Evolutionary conservation across 2,329 filamentous ascomycete species (phyloP), one percentile per base, ranked within the genome.

Genomic region (Paecilomyces fulvus): DNA sequence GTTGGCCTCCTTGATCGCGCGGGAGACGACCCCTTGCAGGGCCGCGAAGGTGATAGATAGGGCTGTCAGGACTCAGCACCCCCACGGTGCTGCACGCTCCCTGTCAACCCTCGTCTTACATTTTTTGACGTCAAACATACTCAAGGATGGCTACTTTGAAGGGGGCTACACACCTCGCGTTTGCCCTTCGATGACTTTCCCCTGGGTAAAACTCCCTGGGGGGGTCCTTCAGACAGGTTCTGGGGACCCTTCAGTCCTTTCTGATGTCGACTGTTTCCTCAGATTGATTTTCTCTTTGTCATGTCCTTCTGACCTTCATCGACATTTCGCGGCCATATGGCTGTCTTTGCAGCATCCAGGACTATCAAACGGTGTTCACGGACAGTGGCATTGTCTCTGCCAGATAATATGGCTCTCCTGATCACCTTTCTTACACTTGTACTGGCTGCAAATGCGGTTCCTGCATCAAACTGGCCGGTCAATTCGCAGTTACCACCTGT

Each of bases 401-500:
- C 55, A 58, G 63, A 60, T 53, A 72, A 67, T 67, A 65, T 64
- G 54, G 60, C 61, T 55, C 56, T 66, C 57, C 55, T 67, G 49
- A 54, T 65, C 56, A 57, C 67, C 37, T 30, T 66, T 51, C 56
- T 72, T 55, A 58, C 61, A 20, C 58, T 71, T 20, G 52, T 68
- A 33, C 59, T 62, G 62, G 61, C 63, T 57, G 65, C 68, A 21
- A 60, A 63, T 58, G 75, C 74, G 51, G 65, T 65, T 57, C 70
- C 74, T 60, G 65, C 61, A 56, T 66, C 77, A 52, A 77, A 77
- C 51, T 92, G 92, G 63, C 90, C 90, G 0, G 79, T 95, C 70
- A 95, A 94, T 72, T 85, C 89, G 2, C 91, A 96, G 70, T 80
- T 95, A 0, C 90, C 90, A 30, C 86, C 87, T 3, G 86, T 92